These are phyloP conservation scores for Aspergillaceae sp. DNA, from an alignment of 2,329 filamentous ascomycete species.

Conservation along the genomic window DNA sequence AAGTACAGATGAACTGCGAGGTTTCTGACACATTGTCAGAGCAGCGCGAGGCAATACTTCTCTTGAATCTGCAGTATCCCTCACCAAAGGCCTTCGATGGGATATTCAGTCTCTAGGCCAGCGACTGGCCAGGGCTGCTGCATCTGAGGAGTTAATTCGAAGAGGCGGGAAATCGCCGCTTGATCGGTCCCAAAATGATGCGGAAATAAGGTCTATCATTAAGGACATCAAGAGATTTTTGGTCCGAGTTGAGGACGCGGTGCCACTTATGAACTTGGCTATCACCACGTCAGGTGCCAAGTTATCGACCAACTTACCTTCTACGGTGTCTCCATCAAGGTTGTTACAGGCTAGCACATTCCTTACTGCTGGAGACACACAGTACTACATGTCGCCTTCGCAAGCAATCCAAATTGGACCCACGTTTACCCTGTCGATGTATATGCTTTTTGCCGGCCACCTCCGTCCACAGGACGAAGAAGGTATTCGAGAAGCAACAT, in stretches of 20 bases:
- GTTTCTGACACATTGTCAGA: constrained; percentile 22
- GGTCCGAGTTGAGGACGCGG: constrained; percentile 74
- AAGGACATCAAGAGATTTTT: constrained; percentile 67
- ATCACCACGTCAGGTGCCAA: constrained; percentile 90
- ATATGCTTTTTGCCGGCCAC: constrained; percentile 90
- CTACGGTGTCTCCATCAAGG: constrained; percentile 80
- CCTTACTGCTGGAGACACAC: constrained; percentile 74
- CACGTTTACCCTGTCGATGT: constrained; percentile 75
- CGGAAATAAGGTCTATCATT: constrained; percentile 62
- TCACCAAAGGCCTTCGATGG: constrained; percentile 73
- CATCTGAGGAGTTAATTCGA: constrained; percentile 43
- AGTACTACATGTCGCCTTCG: constrained; percentile 60
- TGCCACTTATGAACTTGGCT: constrained; percentile 84
- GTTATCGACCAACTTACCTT: constrained; percentile 67
- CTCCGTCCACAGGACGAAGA: constrained; percentile 49
- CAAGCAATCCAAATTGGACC: constrained; percentile 74
- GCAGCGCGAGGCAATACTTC: constrained; percentile 68
- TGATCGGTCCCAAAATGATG: constrained; percentile 49
- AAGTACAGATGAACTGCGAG: too few relatives aligned
- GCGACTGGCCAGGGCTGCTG: constrained; percentile 61
- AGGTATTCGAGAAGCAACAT: constrained; percentile 60
- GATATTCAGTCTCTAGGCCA: constrained; percentile 75
- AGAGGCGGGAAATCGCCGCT: constrained; percentile 27
- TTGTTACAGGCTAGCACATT: constrained; percentile 89
- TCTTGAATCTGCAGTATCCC: constrained; percentile 72